Percentiles rank a stretch among this genome's conserved stretches.
Evolutionary conservation across 108 stramenopile species (phyloP).

Genomic region (Discostella stelligeroides): DNA sequence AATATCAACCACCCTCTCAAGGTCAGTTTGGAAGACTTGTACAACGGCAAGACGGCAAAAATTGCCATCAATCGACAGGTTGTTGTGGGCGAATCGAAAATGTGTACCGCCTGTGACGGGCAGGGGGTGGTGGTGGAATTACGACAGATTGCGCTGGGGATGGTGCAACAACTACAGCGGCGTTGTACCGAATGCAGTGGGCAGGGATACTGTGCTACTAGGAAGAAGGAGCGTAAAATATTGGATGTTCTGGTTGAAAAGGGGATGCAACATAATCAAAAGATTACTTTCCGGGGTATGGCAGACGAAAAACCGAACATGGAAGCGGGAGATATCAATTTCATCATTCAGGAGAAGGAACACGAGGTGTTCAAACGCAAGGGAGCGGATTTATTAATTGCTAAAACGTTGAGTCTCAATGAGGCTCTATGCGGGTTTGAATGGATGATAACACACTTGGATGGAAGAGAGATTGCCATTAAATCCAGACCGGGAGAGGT

Average conservation of each 20-base stretch:
- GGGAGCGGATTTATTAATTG: constrained; percentile 94
- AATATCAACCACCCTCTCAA: constrained; percentile 94
- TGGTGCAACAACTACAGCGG: constrained; percentile 96
- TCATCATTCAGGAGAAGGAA: constrained; percentile 97
- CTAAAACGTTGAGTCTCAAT: constrained; percentile 89
- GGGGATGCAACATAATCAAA: constrained; percentile 94
- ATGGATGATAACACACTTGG: constrained; percentile 90
- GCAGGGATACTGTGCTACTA: constrained; percentile 71
- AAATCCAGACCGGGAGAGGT: constrained; percentile 90
- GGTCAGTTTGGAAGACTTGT: constrained; percentile 95
- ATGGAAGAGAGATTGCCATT: constrained; percentile 88
- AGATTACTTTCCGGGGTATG: constrained; percentile 94
- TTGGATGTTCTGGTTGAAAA: constrained; percentile 95
- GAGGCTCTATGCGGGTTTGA: constrained; percentile 98
- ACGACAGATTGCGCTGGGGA: constrained; percentile 95
- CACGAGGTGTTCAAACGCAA: constrained; percentile 96
- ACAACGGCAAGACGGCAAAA: constrained; percentile 97
- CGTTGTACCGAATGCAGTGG: constrained; percentile 82
- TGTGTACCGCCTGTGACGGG: constrained; percentile 87
- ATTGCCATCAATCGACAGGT: constrained; percentile 94
- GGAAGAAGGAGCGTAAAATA: constrained; percentile 92
- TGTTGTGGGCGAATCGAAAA: constrained; percentile 79
- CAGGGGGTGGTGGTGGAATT: constrained; percentile 92
- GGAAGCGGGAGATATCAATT: constrained; percentile 96
- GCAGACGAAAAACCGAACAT: constrained; percentile 97